Evolutionary conservation across 2,329 filamentous ascomycete species (phyloP), one percentile per base, ranked within the genome.

Genomic region (Talaromyces albobiverticillius): DNA sequence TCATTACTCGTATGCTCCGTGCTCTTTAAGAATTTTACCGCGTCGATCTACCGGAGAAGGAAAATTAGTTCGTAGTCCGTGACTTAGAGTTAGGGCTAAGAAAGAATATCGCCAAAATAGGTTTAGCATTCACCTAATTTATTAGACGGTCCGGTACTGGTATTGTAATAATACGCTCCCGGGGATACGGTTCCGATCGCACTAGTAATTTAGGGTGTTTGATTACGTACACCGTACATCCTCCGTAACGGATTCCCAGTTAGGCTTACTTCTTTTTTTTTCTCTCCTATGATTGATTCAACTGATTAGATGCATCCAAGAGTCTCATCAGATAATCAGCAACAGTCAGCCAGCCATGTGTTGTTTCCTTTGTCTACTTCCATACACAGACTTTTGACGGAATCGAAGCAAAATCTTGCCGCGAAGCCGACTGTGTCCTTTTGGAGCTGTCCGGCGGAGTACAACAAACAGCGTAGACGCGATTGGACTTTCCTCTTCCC

Each of bases 141-240:
- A n/a, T n/a, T n/a, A n/a, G n/a, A n/a, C n/a, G n/a, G 36, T 40
- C 20, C n/a, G n/a, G 18, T 22, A 13, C 36, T 13, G 7, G 36
- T 22, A 40, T 22, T 40, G 36, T 23, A 45, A 46, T 45, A 18
- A 50, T 25, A 46, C 8, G 18, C 16, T 42, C 42, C 53, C 47
- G 53, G 53, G 53, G 53, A 55, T 51, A 45, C 42, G 48, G 53
- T 55, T 47, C 53, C 53, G 53, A 47, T 47, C 18, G 31, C 29
- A 18, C 42, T 52, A 46, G 41, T 52, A 36, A 36, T 3, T n/a
- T 26, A 34, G 29, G 14, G 34, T 46, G 20, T 32, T 36, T 25
- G 5, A 22, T 22, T 52, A 52, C 25, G 14, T 34, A 23, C 42
- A 8, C 10, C n/a, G 18, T 42, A 41, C 47, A 41, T 36, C 11